These are phyloP conservation scores for Sclerotinia nivalis DNA, from an alignment of 2,329 filamentous ascomycete genomes.

Conservation along the genomic window DNA sequence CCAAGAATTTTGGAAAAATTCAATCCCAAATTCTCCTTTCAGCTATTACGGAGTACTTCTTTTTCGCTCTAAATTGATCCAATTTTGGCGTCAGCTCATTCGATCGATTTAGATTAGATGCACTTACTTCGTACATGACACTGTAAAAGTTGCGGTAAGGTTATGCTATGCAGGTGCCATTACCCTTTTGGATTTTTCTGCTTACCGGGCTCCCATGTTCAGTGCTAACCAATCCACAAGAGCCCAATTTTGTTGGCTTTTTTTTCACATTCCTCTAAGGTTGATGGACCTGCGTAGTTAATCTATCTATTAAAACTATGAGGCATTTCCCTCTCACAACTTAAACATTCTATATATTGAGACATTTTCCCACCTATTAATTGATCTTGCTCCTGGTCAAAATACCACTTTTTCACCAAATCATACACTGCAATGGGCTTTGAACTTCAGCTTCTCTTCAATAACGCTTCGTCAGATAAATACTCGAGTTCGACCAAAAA, in stretches of 20 bases:
- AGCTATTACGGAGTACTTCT: background rate
- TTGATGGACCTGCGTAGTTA: conserved; percentile 15
- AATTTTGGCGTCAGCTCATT: conserved; percentile 15
- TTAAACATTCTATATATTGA: conserved; percentile 21
- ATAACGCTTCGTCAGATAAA: conserved; percentile 19
- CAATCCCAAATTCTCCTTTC: conserved; percentile 6
- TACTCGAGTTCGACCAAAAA: conserved; percentile 12
- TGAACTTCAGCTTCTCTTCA: conserved; percentile 10
- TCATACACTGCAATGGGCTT: conserved; percentile 21
- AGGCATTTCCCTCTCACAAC: conserved; percentile 19
- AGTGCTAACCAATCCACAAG: background rate
- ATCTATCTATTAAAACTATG: background rate
- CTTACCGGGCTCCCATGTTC: conserved; percentile 13
- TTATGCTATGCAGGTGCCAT: conserved; percentile 3
- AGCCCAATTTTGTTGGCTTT: conserved; percentile 20
- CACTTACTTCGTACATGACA: background rate
- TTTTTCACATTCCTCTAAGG: conserved; percentile 12
- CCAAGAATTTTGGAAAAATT: background rate
- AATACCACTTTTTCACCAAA: background rate
- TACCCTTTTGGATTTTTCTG: conserved; percentile 11
- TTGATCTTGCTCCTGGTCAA: background rate
- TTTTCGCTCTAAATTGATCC: background rate
- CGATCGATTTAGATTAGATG: conserved; percentile 8
- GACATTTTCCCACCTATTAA: conserved; percentile 17
- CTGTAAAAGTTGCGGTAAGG: conserved; percentile 10